Percentiles rank a stretch among this genome's conserved stretches.
These are phyloP conservation scores for Xenosphaeropsis pyriputrescens DNA, from an alignment of 2,329 filamentous ascomycete species.

Conservation along the genomic window DNA sequence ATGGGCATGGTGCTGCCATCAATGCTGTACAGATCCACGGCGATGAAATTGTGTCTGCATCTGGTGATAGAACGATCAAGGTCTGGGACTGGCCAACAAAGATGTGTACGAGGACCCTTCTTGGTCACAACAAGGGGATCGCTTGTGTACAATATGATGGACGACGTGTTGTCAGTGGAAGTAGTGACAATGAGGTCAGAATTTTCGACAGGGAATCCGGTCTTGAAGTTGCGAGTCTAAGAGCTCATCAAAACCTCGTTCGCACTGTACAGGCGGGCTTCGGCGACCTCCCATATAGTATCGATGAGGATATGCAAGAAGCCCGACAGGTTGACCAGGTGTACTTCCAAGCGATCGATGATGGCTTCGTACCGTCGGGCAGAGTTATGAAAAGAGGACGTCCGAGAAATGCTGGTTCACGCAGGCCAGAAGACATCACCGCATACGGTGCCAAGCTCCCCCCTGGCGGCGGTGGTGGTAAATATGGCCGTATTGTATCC, in stretches of 20 bases:
- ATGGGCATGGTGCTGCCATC: constrained; percentile 81
- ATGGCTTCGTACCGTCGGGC: constrained; percentile 25
- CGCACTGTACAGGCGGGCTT: constrained; percentile 93
- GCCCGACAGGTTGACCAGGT: constrained; percentile 59
- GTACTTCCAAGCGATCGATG: constrained; percentile 48
- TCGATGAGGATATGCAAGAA: constrained; percentile 57
- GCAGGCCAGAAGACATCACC: constrained; percentile 59
- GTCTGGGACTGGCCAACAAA: constrained; percentile 84
- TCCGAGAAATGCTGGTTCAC: constrained; percentile 47
- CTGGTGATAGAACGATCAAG: constrained; percentile 86
- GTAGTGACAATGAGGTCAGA: constrained; percentile 89
- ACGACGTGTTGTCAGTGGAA: constrained; percentile 84
- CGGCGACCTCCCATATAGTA: constrained; percentile 71
- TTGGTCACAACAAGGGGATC: constrained; percentile 88
- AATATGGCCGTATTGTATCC: constrained; percentile 88
- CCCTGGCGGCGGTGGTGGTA: constrained; percentile 78
- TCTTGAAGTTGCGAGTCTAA: constrained; percentile 77
- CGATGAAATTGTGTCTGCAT: constrained; percentile 83
- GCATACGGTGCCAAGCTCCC: constrained; percentile 77
- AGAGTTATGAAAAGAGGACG: constrained; percentile 18
- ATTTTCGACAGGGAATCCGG: constrained; percentile 82
- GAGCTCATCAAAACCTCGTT: constrained; percentile 72
- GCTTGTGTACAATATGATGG: constrained; percentile 96
- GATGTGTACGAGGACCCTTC: constrained; percentile 59
- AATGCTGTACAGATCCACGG: constrained; percentile 89